Base-by-base conservation (phyloP, 2,329 filamentous ascomycete species). In the Ophiosphaerella herpotricha region DNA sequence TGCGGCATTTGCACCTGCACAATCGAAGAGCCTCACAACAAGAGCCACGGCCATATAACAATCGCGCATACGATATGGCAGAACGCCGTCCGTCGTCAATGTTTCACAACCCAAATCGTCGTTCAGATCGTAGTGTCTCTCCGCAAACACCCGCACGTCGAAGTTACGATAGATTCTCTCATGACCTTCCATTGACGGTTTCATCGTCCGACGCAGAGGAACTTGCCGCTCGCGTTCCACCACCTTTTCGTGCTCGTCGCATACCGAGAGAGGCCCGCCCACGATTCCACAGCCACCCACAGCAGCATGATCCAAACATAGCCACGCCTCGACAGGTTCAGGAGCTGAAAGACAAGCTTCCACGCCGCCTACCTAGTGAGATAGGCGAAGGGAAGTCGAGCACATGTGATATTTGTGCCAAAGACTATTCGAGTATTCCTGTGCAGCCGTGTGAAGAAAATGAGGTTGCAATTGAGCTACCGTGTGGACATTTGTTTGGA, bases 401-500 rank as follows among this genome's bases (percentile, higher is more conserved):
- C 8, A 51, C 52, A 7, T 73, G 70, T 53, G 69, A 72, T 35
- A 72, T 73, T 18, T 73, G 70, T 54, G 60, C 66, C 14, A 73
- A 72, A 43, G 70, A 72, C 29, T 73, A 70, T 32, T 67, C 69
- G 3, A 40, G 43, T 23, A 61, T 51, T 23, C 48, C 59, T 40
- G 66, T 69, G 12, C 13, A 60, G 21, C 63, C 69, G 2, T 57
- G 52, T 3, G 70, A 72, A 39, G 64, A 71, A 2, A 58, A 64
- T 18, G 70, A 73, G 42, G 54, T 70, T 29, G 69, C 69, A 1
- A 51, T 72, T n/a, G 58, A 67, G 43, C 61, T 73, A 2, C 52
- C 68, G 5, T 73, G 70, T 49, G 70, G 70, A 26, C 70, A 73
- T 38, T 41, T 53, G 5, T 73, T 73, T 54, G 70, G 70, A 3